Conservation (phyloP, 768 basidiomycete genomes). For the Lactarius sanguifluus region DNA sequence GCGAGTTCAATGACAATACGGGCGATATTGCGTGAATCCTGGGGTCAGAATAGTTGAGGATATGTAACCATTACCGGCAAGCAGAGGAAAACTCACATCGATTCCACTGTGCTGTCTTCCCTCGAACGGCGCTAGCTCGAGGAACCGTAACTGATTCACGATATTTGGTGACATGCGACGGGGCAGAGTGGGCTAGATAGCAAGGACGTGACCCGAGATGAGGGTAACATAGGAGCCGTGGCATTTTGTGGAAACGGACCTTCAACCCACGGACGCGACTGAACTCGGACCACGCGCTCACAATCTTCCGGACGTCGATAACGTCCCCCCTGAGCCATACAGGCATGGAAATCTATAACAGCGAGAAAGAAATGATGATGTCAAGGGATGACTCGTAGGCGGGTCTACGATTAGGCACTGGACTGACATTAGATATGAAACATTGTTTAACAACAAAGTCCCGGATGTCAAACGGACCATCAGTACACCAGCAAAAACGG, state of each 20-base stretch:
- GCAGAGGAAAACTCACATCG: conserved; percentile 61
- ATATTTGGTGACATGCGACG: conserved; percentile 55
- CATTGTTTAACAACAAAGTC: conserved; percentile 90
- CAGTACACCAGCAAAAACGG: conserved; percentile 80
- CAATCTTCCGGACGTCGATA: conserved; percentile 67
- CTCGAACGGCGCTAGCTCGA: conserved; percentile 72
- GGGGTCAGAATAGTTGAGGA: not conserved
- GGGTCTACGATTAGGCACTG: conserved; percentile 32
- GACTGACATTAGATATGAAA: conserved; percentile 75
- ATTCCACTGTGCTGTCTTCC: conserved; percentile 89
- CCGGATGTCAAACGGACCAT: conserved; percentile 79
- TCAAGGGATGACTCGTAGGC: conserved; percentile 20
- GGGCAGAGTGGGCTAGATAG: conserved; percentile 29
- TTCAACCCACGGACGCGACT: conserved; percentile 7
- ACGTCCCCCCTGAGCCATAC: conserved; percentile 71
- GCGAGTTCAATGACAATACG: conserved; percentile 81
- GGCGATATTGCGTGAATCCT: conserved; percentile 91
- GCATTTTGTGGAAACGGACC: conserved; percentile 13
- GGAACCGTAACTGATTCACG: conserved; percentile 67
- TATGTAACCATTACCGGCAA: not conserved
- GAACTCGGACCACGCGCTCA: conserved; percentile 45
- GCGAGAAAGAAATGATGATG: conserved; percentile 1
- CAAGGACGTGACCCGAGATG: conserved; percentile 11
- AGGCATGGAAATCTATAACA: conserved; percentile 60
- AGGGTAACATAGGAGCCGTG: conserved; percentile 2